Conservation (phyloP, 2,329 filamentous ascomycete species). For the Fusarium sp. region DNA sequence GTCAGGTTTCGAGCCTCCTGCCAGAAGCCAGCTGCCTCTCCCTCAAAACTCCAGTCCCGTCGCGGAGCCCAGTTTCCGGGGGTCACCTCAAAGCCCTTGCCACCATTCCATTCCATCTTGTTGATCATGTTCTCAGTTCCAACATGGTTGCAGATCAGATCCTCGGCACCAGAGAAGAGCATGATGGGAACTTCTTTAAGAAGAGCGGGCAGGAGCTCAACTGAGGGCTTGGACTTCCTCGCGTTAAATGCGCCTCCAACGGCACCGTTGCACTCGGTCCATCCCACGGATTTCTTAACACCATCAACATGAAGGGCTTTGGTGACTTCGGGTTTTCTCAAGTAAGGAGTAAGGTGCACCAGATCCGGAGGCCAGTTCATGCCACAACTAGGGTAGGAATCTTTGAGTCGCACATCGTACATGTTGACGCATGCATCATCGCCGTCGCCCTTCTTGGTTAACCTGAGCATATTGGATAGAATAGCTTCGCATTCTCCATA, state of each 20-base stretch:
- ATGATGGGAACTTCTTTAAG: constrained; percentile 82
- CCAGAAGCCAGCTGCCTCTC: constrained; percentile 88
- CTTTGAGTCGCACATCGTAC: constrained; percentile 93
- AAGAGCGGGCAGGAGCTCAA: constrained; percentile 81
- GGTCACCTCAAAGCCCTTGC: constrained; percentile 88
- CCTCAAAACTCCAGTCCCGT: constrained; percentile 94
- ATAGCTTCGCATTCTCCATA: constrained; percentile 80
- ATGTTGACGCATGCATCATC: constrained; percentile 84
- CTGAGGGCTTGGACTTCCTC: constrained; percentile 77
- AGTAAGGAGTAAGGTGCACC: constrained; percentile 80
- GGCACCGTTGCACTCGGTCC: constrained; percentile 88
- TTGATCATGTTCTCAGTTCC: constrained; percentile 93
- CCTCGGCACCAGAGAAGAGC: constrained; percentile 92
- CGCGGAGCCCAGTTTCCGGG: constrained; percentile 93
- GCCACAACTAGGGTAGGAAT: constrained; percentile 85
- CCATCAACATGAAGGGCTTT: constrained; percentile 84
- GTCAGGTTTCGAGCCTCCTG: constrained; percentile 95
- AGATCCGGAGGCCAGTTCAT: constrained; percentile 99
- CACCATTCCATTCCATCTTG: constrained; percentile 92
- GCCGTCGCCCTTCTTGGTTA: constrained; percentile 70
- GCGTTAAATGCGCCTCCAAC: constrained; percentile 81
- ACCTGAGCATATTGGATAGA: constrained; percentile 76
- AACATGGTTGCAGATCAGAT: constrained; percentile 96
- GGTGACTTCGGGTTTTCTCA: constrained; percentile 83
- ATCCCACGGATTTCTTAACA: constrained; percentile 82